These are phyloP conservation scores for Backusella luteola DNA, from an alignment of 192 early-diverging fungal species.

Conservation along the genomic window DNA sequence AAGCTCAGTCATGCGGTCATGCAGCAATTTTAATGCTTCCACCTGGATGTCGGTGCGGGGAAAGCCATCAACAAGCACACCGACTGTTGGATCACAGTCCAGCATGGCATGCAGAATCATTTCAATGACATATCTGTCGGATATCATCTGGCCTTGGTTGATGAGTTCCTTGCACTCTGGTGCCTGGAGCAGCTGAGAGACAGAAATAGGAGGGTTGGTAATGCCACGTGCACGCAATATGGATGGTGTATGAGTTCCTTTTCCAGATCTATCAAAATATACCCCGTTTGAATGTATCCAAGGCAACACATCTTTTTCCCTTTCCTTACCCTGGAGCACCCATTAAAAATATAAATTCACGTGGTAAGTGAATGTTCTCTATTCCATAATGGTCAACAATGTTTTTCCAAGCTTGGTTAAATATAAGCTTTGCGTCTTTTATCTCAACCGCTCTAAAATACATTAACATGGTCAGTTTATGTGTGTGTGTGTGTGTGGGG, in stretches of 20 bases:
- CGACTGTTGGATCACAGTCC: slow-evolving; percentile 50
- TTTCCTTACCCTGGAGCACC: slow-evolving; percentile 47
- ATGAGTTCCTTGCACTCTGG: slow-evolving; percentile 59
- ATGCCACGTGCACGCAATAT: slow-evolving; percentile 55
- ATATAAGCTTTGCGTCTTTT: slow-evolving; percentile 60
- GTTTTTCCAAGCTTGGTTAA: slow-evolving; percentile 60
- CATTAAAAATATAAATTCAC: slow-evolving; percentile 60
- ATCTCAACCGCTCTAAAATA: slow-evolving; percentile 38
- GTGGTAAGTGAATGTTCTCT: slow-evolving; percentile 51
- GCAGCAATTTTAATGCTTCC: slow-evolving; percentile 50
- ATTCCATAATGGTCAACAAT: slow-evolving; percentile 51
- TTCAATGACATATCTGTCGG: slow-evolving; percentile 54
- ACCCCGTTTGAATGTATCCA: no score
- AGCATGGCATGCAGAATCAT: slow-evolving; percentile 49
- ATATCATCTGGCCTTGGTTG: slow-evolving; percentile 57
- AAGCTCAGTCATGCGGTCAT: slow-evolving; percentile 56
- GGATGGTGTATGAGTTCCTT: slow-evolving; percentile 57
- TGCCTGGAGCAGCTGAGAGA: slow-evolving; percentile 49
- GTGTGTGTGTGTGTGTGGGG: no score
- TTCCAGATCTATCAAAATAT: slow-evolving; percentile 43
- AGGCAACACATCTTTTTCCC: no score
- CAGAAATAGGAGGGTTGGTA: slow-evolving; percentile 55
- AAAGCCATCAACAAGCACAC: slow-evolving; percentile 55
- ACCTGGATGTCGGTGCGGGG: slow-evolving; percentile 59
- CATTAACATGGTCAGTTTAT: no score